Evolutionary conservation across 306 rosid genomes (phyloP).

Genomic region (Cucurbita maxima): DNA sequence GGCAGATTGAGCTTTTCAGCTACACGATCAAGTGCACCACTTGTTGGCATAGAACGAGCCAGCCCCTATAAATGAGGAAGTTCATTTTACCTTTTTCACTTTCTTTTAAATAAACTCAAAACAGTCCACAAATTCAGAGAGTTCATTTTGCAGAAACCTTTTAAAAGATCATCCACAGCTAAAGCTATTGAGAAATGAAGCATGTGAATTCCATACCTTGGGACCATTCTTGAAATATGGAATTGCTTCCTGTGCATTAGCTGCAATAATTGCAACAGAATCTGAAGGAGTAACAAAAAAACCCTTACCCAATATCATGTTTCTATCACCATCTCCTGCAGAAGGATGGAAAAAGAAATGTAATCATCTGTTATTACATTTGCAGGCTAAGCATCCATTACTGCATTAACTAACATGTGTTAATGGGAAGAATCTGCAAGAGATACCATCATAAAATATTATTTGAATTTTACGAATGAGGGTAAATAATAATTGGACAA

Average conservation of each 20-base stretch:
- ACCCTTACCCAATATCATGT: conserved; percentile 79
- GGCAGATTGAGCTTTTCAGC: conserved; percentile 81
- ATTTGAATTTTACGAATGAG: neutral
- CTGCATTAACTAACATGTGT: neutral
- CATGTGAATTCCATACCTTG: conserved; percentile 35
- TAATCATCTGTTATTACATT: neutral
- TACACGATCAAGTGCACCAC: conserved; percentile 86
- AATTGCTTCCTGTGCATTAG: conserved; percentile 79
- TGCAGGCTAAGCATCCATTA: neutral
- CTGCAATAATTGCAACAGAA: conserved; percentile 90
- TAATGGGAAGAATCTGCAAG: neutral
- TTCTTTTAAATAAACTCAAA: neutral
- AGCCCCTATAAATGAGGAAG: conserved; percentile 50
- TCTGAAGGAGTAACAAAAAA: conserved; percentile 98
- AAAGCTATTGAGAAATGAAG: neutral
- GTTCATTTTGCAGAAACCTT: neutral
- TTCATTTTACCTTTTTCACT: conserved; percentile 2
- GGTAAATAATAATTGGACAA: neutral
- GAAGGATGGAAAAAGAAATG: neutral
- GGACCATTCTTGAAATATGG: conserved; percentile 66
- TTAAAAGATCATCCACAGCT: neutral
- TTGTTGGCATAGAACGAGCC: conserved; percentile 98
- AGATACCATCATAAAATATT: neutral
- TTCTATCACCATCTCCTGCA: conserved; percentile 95
- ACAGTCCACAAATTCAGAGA: neutral